Conservation (phyloP, 306 rosid genomes). For the Senna tora region DNA sequence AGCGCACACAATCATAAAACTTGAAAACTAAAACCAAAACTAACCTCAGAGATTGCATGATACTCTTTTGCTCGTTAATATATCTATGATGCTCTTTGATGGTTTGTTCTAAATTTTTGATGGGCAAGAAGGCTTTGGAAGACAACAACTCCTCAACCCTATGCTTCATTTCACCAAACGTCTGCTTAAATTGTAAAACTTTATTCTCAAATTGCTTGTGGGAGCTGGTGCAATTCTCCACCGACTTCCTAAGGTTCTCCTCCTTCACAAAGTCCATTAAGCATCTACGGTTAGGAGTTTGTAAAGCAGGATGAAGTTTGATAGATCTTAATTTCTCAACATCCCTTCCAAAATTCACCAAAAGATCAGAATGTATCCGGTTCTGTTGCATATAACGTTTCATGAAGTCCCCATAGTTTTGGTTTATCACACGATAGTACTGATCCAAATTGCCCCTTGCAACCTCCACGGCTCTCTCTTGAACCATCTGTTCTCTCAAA, state of each 20-base stretch:
- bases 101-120: constrained; percentile 56
- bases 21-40: constrained; percentile 31
- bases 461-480: constrained; percentile 89
- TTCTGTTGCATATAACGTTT: constrained; percentile 72
- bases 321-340: constrained; percentile 69
- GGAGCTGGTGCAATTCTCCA: constrained; percentile 74
- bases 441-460: constrained; percentile 86
- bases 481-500: constrained; percentile 84
- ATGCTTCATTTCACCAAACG: constrained; percentile 59
- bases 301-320: constrained; percentile 78
- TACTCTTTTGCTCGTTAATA: constrained; percentile 77
- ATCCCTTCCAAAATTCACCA: constrained; percentile 72
- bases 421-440: constrained; percentile 67
- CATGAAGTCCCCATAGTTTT: constrained; percentile 79
- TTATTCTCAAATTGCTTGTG: constrained; percentile 90
- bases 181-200: constrained; percentile 73
- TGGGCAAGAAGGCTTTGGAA: constrained; percentile 49
- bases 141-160: constrained; percentile 78
- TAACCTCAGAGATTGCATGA: constrained; percentile 94
- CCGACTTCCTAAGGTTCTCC: constrained; percentile 73
- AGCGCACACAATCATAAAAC: neutral
- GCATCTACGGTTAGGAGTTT: constrained; percentile 63
- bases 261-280: constrained; percentile 90
- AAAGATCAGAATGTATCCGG: constrained; percentile 75
- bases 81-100: constrained; percentile 69